Conservation (phyloP, 805 yeast species). For the Saccharomycopsis fibuligera region DNA sequence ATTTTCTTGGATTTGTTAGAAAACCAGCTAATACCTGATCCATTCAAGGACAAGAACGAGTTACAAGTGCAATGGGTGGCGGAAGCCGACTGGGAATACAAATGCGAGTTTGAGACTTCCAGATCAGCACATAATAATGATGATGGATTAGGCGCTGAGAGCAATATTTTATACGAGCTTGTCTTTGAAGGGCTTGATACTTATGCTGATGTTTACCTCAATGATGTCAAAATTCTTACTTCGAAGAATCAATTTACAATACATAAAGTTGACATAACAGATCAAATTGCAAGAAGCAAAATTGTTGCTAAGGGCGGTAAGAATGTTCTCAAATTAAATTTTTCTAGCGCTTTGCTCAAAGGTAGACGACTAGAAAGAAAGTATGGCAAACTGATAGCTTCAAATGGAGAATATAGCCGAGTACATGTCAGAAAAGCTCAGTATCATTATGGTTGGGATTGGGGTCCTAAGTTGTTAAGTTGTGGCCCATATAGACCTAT, state of each 20-base stretch:
- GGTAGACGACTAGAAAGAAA: conserved; percentile 29
- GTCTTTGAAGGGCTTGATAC: conserved; percentile 40
- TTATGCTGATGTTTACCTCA: conserved; percentile 29
- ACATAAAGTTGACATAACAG: conserved; percentile 29
- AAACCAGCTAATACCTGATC: conserved; percentile 37
- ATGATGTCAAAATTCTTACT: conserved; percentile 31
- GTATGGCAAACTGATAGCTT: conserved; percentile 4
- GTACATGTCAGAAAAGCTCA: conserved; percentile 45
- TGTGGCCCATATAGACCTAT: conserved; percentile 41
- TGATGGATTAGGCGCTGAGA: not conserved
- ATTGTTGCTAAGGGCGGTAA: not conserved
- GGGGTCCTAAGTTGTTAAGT: conserved; percentile 38
- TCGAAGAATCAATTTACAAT: conserved; percentile 40
- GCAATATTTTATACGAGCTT: conserved; percentile 24
- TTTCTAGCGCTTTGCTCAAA: conserved; percentile 33
- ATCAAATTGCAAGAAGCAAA: no score
- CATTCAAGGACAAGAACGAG: conserved; percentile 40
- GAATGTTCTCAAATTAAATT: conserved; percentile 33
- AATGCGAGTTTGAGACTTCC: conserved; percentile 23
- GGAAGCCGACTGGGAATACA: conserved; percentile 44
- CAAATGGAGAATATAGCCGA: conserved; percentile 36
- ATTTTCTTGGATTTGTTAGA: conserved; percentile 38
- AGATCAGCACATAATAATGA: not conserved
- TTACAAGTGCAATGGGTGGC: conserved; percentile 44
- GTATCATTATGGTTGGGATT: conserved; percentile 53